These are phyloP conservation scores for Phytophthora litchii DNA, from an alignment of 352 stramenopile genomes.

Conservation along the genomic window DNA sequence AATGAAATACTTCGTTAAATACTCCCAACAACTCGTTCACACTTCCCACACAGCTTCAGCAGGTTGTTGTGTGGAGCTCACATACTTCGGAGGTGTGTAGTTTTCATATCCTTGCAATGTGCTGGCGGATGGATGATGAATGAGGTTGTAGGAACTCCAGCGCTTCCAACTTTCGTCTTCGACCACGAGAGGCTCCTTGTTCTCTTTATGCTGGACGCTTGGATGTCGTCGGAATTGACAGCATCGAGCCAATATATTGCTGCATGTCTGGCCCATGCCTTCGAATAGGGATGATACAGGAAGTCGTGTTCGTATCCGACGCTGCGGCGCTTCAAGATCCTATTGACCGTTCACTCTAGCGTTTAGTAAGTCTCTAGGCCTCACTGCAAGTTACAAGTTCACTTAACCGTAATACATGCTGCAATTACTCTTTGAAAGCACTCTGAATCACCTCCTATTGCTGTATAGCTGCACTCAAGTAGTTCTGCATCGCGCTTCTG, in stretches of 20 bases:
- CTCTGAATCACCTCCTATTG: slow-evolving; percentile 5
- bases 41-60: slow-evolving; percentile 81
- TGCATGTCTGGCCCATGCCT: slow-evolving; percentile 33
- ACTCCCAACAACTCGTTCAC: no score
- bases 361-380: no score
- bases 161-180: slow-evolving; percentile 87
- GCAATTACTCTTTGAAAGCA: no score
- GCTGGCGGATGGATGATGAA: slow-evolving; percentile 48
- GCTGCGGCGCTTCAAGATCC: slow-evolving; percentile 17
- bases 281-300: not conserved
- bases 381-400: no score
- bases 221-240: slow-evolving; percentile 24
- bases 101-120: slow-evolving; percentile 31
- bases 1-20: slow-evolving; percentile 13
- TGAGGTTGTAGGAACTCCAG: slow-evolving; percentile 78
- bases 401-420: no score
- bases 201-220: slow-evolving; percentile 14
- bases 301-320: no score
- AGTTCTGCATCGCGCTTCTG: slow-evolving; percentile 23
- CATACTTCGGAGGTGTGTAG: slow-evolving; percentile 61
- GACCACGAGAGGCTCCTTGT: slow-evolving; percentile 68
- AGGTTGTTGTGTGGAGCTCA: slow-evolving; percentile 45
- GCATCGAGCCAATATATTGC: slow-evolving; percentile 19
- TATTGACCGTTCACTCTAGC: no score
- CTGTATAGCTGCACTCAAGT: slow-evolving; percentile 25